Conservation (phyloP, 192 early-diverging fungal genomes). For the Linnemannia exigua region DNA sequence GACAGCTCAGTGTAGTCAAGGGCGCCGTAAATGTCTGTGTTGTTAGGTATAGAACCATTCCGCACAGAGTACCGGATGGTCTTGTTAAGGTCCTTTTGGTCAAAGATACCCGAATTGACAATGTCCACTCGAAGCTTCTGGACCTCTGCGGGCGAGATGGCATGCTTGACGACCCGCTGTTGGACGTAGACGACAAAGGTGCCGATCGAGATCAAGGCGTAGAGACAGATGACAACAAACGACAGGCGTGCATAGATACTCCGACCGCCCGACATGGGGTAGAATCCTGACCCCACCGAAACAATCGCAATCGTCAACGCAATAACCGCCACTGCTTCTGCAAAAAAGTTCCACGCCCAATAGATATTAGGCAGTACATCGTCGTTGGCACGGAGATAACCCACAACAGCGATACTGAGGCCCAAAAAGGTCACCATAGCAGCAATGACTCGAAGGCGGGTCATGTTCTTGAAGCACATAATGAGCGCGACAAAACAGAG, state of each 20-base stretch:
- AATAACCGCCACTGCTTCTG: constrained; percentile 22
- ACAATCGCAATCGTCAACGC: constrained; percentile 23
- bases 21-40: not conserved
- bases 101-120: not conserved
- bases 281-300: constrained; percentile 38
- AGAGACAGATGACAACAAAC: no score
- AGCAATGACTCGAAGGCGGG: constrained; percentile 30
- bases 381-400: constrained; percentile 14
- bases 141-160: constrained; percentile 3
- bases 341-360: constrained; percentile 45
- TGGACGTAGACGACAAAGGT: constrained; percentile 10
- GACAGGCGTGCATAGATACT: no score
- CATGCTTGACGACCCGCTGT: constrained; percentile 3
- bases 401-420: constrained; percentile 32
- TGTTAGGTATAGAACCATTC: not conserved
- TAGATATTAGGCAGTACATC: constrained; percentile 16
- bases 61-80: not conserved
- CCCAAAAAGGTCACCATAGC: constrained; percentile 29
- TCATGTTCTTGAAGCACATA: constrained; percentile 18
- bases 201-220: constrained; percentile 1
- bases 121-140: constrained; percentile 14
- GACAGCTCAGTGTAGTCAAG: constrained; percentile 6
- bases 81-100: not conserved
- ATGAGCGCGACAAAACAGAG: constrained; percentile 23
- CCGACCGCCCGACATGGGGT: constrained; percentile 34